Base-by-base conservation (phyloP, 352 stramenopile genomes). In the Pythium chondricola region DNA sequence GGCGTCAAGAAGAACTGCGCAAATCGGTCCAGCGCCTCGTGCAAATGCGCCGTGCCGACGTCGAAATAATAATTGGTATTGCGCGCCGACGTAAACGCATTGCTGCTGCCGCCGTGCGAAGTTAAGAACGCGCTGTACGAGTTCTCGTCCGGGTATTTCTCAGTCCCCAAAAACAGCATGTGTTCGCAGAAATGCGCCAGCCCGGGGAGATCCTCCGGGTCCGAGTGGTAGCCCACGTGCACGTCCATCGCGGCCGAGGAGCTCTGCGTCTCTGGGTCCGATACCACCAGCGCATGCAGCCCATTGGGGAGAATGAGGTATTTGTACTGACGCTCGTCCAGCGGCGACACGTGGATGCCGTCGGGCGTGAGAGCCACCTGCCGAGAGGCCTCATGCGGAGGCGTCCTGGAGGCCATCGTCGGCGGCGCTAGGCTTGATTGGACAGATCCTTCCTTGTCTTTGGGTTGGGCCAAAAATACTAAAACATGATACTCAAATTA, bases 31-130 rank as follows among this genome's bases (percentile, higher is more conserved):
- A 97, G 57, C 8, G 71, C 81, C 20, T 72, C 75, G 9, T 71
- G 35, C 6, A 98, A 61, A 39, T 76, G 74, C 41, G 71, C 65
- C 11, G 70, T 66, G n/a, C 68, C 62, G 25, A 97, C 71, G 49
- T 94, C 79, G 63, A 97, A 97, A 58, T 94, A 93, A 62, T 95
- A 98, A 21, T 89, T 86, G 25, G 92, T 98, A 54, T 93, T 73
- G 52, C 95, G 82, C 32, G 58, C 73, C 26, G 77, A 74, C 14
- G 92, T 98, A 62, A 92, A 97, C 2, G 88, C 92, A 69, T 98
- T 98, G 38, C 67, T 87, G 10, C 48, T 72, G 7, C 92, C 92
- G 42, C 89, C 88, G 64, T 96, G 85, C 6, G 66, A 51, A 20
- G 56, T 71, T 2, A 98, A 58, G 58, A 86, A 97, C 32, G 71